phyloP scores from a whole-genome alignment of 163 green algal genomes.

The Chloromonas sp. region DNA sequence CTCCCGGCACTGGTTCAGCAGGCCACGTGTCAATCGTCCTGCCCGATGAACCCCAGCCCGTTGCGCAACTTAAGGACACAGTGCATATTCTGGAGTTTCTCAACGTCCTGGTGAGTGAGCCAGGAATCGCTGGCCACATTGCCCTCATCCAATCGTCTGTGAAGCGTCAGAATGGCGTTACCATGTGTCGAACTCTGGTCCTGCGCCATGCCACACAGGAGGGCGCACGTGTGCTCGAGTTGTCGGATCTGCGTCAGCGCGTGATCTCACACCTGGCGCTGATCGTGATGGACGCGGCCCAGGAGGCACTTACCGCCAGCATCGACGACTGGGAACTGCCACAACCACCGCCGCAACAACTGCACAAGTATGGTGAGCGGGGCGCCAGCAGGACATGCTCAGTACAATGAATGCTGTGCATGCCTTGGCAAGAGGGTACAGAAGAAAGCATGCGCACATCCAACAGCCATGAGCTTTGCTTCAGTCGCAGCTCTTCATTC shows the following conservation, averaged over 20 bases:
- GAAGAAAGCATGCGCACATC: background rate
- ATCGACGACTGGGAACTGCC: background rate
- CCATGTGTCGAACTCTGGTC: background rate
- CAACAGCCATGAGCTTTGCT: background rate
- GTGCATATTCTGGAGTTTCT: background rate
- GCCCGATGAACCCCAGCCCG: background rate
- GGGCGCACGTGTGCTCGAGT: constrained; percentile 19
- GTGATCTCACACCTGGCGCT: constrained; percentile 23
- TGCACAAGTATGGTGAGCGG: constrained; percentile 5
- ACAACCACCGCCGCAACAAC: background rate
- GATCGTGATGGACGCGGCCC: constrained; percentile 26
- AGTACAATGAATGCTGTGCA: background rate
- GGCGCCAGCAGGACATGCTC: background rate
- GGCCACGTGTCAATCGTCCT: background rate
- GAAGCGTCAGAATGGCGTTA: no score
- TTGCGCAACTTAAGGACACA: background rate
- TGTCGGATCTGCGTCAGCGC: constrained; percentile 19
- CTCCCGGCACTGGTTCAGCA: background rate
- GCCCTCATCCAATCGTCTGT: no score
- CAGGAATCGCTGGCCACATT: no score
- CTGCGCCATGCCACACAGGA: constrained; percentile 14
- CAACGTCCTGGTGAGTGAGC: background rate
- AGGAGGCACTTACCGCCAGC: constrained; percentile 14
- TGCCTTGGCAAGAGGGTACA: background rate
- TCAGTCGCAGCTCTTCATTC: background rate